phyloP scores from a whole-genome alignment of 495 filamentous ascomycete species.

The Neurospora tetraspora region DNA sequence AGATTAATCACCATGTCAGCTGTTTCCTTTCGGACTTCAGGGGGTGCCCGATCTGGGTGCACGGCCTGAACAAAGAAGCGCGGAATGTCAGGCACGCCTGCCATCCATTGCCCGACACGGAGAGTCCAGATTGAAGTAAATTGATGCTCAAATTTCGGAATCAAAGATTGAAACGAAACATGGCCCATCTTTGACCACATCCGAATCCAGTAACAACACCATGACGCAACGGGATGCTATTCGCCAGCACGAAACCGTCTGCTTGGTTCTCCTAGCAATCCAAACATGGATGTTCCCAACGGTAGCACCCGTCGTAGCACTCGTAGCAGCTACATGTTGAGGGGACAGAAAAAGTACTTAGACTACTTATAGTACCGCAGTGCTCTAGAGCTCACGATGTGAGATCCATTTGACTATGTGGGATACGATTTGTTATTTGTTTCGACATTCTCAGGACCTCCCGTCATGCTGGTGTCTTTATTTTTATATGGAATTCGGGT shows the following conservation, averaged over 20 bases:
- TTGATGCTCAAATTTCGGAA: neutral
- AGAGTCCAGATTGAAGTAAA: neutral
- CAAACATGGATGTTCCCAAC: neutral
- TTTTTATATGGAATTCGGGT: neutral
- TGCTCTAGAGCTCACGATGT: neutral
- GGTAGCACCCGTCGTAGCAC: no score
- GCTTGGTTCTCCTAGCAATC: no score
- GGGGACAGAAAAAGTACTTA: neutral
- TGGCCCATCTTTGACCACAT: neutral
- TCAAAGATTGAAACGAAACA: neutral
- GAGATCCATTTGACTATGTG: neutral
- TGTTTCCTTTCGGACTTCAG: no score
- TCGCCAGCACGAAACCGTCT: neutral
- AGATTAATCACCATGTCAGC: neutral
- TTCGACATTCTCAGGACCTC: neutral
- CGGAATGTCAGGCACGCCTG: neutral
- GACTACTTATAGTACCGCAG: neutral
- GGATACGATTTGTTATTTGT: neutral
- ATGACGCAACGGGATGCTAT: neutral
- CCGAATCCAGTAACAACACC: neutral
- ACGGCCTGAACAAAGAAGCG: neutral
- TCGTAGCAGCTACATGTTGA: neutral
- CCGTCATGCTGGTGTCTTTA: no score
- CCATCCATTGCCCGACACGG: neutral
- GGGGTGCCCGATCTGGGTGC: neutral